These are phyloP conservation scores for Phaeophleospora eucalypticola DNA, from an alignment of 2,329 filamentous ascomycete species.

Conservation along the genomic window DNA sequence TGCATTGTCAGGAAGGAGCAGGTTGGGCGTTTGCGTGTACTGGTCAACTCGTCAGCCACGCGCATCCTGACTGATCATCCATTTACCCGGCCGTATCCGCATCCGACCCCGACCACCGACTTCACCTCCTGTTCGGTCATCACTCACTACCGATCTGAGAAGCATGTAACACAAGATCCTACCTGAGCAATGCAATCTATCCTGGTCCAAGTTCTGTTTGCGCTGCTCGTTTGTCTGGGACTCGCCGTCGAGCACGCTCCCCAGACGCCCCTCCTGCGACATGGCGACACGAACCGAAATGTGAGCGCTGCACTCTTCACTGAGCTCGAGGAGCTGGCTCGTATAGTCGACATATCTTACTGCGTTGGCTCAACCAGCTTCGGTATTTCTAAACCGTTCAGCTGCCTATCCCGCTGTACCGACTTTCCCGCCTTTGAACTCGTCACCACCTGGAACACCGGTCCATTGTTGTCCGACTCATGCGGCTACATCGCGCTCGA, in stretches of 20 bases:
- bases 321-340: conserved; percentile 80
- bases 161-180: conserved; percentile 29
- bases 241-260: conserved; percentile 17
- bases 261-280: conserved; percentile 33
- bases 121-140: too few relatives aligned
- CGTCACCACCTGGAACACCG: conserved; percentile 84
- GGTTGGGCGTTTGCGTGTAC: too few relatives aligned
- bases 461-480: conserved; percentile 78
- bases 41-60: too few relatives aligned
- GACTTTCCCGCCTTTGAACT: conserved; percentile 80
- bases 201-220: conserved; percentile 1
- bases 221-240: conserved; percentile 24
- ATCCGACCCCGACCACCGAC: too few relatives aligned
- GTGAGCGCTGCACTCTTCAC: conserved; percentile 66
- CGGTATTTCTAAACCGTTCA: conserved; percentile 78
- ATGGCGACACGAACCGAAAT: conserved; percentile 31
- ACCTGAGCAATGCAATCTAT: conserved; percentile 2
- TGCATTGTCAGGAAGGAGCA: too few relatives aligned
- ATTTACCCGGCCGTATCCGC: too few relatives aligned
- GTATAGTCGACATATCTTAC: conserved; percentile 90
- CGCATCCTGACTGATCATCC: too few relatives aligned
- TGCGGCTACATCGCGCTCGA: conserved; percentile 94
- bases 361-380: conserved; percentile 83
- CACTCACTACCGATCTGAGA: too few relatives aligned
- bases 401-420: conserved; percentile 75